A percentile compares a stretch with the other conserved stretches of the same genome.
Evolutionary conservation across 2,329 filamentous ascomycete genomes (phyloP).

Genomic region (Talaromyces pinophilus): DNA sequence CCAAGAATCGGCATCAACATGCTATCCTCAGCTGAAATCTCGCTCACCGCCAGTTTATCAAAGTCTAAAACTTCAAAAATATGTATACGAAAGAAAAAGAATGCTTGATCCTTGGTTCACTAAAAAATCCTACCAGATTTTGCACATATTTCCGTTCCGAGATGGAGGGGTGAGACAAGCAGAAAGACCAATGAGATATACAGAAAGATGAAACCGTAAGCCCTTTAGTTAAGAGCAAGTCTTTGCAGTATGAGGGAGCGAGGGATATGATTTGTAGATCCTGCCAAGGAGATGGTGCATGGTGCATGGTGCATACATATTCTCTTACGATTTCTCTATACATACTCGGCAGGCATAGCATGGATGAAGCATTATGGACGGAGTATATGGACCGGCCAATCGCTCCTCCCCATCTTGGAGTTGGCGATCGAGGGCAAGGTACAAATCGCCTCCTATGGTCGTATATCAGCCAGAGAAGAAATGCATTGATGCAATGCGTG

Average conservation of each 20-base stretch:
- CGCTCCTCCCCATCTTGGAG: background rate
- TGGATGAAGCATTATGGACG: conserved; percentile 1
- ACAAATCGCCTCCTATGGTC: background rate
- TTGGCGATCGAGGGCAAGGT: background rate
- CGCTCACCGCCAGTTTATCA: conserved; percentile 6
- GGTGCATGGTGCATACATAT: conserved; percentile 3
- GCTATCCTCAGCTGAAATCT: background rate
- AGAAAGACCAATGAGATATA: background rate
- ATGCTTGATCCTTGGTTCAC: conserved; percentile 6
- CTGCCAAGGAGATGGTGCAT: conserved; percentile 3
- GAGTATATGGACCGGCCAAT: conserved; percentile 16
- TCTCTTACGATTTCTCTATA: background rate
- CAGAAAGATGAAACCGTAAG: conserved; percentile 6
- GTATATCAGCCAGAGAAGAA: background rate
- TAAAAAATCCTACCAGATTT: background rate
- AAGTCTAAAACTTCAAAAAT: background rate
- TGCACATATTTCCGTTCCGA: conserved; percentile 3
- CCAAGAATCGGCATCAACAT: background rate
- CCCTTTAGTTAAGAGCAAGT: background rate
- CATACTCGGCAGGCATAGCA: background rate
- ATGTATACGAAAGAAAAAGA: conserved; percentile 1
- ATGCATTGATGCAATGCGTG: background rate
- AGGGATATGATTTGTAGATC: conserved; percentile 7
- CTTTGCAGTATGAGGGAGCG: background rate
- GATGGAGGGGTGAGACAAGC: background rate